Conservation (phyloP, 2,329 filamentous ascomycete species). For the Zopfia rhizophila region DNA sequence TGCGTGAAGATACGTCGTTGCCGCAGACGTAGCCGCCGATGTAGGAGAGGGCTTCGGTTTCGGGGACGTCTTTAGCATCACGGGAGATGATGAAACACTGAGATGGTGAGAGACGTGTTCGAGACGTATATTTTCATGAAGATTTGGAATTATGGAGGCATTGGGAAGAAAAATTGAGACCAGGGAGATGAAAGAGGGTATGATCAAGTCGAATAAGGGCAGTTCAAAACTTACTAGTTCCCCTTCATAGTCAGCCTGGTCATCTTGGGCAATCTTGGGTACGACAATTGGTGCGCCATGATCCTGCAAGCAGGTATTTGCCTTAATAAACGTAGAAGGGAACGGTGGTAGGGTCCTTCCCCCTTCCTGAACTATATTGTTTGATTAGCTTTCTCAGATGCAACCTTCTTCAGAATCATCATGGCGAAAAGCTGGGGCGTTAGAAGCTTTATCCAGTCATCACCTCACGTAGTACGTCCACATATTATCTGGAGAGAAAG, state of each 20-base stretch:
- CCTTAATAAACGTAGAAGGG: constrained; percentile 64
- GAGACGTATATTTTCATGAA: background rate
- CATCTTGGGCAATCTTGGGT: constrained; percentile 61
- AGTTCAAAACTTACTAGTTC: constrained; percentile 49
- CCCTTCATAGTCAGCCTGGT: constrained; percentile 61
- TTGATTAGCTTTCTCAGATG: too few relatives aligned
- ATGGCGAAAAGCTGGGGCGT: too few relatives aligned
- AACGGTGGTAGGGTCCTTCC: constrained; percentile 61
- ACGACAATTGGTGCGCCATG: constrained; percentile 57
- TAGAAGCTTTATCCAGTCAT: too few relatives aligned
- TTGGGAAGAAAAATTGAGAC: background rate
- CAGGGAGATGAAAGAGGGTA: background rate
- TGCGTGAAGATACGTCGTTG: constrained; percentile 66
- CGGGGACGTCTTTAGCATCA: constrained; percentile 61
- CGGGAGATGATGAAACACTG: constrained; percentile 62
- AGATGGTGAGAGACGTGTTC: constrained; percentile 35
- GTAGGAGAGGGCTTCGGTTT: constrained; percentile 59
- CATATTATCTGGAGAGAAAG: too few relatives aligned
- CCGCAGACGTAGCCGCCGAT: constrained; percentile 65
- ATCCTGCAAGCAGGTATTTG: constrained; percentile 53
- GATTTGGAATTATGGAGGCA: background rate
- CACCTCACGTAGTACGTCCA: background rate
- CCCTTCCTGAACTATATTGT: constrained; percentile 60
- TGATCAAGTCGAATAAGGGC: background rate
- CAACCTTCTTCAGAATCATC: background rate